Conservation (phyloP, 305 asterid genomes). For the Fraxinus sp. region DNA sequence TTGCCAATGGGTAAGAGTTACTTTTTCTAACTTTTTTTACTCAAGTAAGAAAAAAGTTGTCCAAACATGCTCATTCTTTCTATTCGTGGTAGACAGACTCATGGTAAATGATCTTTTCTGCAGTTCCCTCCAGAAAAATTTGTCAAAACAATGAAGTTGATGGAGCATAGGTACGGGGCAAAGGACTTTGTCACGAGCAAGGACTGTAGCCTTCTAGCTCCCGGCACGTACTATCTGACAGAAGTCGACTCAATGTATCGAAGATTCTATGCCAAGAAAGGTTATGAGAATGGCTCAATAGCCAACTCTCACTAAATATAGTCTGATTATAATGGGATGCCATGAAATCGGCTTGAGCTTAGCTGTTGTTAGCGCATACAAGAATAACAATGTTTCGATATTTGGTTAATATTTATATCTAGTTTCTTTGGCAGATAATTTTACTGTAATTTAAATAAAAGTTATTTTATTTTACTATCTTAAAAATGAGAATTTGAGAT, state of each 20-base stretch:
- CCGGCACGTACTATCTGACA: conserved; percentile 86
- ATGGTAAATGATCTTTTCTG: conserved; percentile 5
- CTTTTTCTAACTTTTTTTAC: not conserved
- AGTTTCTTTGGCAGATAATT: conserved; percentile 6
- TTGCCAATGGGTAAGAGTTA: not conserved
- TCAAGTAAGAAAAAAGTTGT: not conserved
- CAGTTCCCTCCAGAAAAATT: conserved; percentile 88
- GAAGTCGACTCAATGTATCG: conserved; percentile 93
- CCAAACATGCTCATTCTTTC: not conserved
- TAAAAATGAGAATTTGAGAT: not conserved
- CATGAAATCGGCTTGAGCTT: conserved; percentile 24
- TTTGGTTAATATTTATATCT: conserved; percentile 9
- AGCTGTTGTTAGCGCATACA: conserved; percentile 33
- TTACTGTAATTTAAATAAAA: not conserved
- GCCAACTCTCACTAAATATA: conserved; percentile 65
- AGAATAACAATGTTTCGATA: conserved; percentile 31
- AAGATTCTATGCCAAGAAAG: conserved; percentile 77
- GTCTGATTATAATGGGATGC: conserved; percentile 12
- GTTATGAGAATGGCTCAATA: conserved; percentile 46
- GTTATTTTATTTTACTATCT: not conserved
- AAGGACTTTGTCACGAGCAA: conserved; percentile 80
- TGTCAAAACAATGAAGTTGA: conserved; percentile 69
- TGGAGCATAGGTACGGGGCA: conserved; percentile 96
- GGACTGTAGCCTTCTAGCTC: conserved; percentile 80
- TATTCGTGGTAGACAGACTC: not conserved